These are phyloP conservation scores for Puccinia polysora DNA, from an alignment of 1,284 basidiomycete genomes.

Conservation along the genomic window DNA sequence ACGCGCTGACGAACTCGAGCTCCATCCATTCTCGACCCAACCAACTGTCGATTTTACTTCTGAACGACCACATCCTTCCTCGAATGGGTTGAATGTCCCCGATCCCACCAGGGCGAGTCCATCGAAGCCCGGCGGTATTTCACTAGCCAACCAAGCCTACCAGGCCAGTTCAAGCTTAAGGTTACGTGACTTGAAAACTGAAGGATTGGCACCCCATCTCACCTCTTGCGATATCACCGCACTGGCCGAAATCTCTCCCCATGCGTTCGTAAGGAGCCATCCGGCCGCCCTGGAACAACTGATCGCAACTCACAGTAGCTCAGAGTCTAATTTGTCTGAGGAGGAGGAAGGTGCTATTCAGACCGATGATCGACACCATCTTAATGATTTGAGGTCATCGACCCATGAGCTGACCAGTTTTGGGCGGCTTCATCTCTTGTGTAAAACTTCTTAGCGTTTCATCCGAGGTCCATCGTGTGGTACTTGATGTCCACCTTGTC, in stretches of 20 bases:
- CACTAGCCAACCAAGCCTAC: slow-evolving; percentile 19
- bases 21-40: background rate
- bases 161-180: slow-evolving; percentile 22
- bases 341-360: too few species aligned
- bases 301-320: too few species aligned
- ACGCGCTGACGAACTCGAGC: background rate
- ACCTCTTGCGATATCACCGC: slow-evolving; percentile 27
- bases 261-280: slow-evolving; percentile 35
- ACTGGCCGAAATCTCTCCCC: slow-evolving; percentile 35
- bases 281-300: slow-evolving; percentile 29
- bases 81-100: background rate
- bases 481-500: too few species aligned
- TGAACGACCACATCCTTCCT: background rate
- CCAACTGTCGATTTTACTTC: background rate
- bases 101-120: background rate
- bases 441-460: too few species aligned
- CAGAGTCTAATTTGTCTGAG: too few species aligned
- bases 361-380: too few species aligned
- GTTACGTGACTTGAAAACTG: slow-evolving; percentile 33
- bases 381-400: too few species aligned
- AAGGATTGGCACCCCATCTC: slow-evolving; percentile 31
- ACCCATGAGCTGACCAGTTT: too few species aligned
- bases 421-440: too few species aligned
- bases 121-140: background rate
- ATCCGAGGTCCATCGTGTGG: too few species aligned